Evolutionary conservation across 1,284 basidiomycete species (phyloP).

Genomic region (Irpex rosettiformis): DNA sequence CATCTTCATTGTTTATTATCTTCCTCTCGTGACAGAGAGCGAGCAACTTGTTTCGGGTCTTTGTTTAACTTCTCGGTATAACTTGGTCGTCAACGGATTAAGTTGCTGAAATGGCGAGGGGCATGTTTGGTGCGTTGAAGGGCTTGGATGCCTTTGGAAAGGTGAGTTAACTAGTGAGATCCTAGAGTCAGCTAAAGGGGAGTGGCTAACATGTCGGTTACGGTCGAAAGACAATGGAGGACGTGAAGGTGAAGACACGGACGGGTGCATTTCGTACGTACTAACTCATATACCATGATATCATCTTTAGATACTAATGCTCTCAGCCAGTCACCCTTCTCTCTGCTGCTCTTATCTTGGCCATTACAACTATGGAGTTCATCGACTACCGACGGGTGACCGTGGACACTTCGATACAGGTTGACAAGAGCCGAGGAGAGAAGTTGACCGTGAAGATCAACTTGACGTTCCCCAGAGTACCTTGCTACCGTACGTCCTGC

Average conservation of each 20-base stretch:
- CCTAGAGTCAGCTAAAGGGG: slow-evolving; percentile 6
- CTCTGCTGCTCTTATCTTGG: slow-evolving; percentile 87
- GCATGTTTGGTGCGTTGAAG: slow-evolving; percentile 69
- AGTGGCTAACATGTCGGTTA: slow-evolving; percentile 11
- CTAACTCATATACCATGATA: not conserved
- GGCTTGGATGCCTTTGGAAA: slow-evolving; percentile 98
- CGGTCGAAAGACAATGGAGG: slow-evolving; percentile 81
- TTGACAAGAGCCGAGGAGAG: slow-evolving; percentile 93
- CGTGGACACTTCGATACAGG: slow-evolving; percentile 86
- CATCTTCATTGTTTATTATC: slow-evolving; percentile 25
- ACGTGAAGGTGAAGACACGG: slow-evolving; percentile 96
- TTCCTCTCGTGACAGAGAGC: slow-evolving; percentile 18
- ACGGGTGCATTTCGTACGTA: slow-evolving; percentile 85
- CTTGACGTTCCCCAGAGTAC: slow-evolving; percentile 94
- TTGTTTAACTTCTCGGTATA: slow-evolving; percentile 9
- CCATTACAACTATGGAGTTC: slow-evolving; percentile 92
- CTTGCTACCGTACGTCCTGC: slow-evolving; percentile 84
- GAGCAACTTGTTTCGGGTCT: not conserved
- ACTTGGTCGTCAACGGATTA: not conserved
- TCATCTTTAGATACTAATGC: slow-evolving; percentile 5
- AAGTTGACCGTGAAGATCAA: slow-evolving; percentile 91
- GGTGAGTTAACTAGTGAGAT: slow-evolving; percentile 41
- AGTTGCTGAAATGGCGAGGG: slow-evolving; percentile 54
- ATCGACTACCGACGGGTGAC: slow-evolving; percentile 90
- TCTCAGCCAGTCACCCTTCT: slow-evolving; percentile 78